A percentile compares a stretch with the other conserved stretches of the same genome.
These are phyloP conservation scores for Ophiostoma montium DNA, from an alignment of 2,329 filamentous ascomycete species.

Conservation along the genomic window DNA sequence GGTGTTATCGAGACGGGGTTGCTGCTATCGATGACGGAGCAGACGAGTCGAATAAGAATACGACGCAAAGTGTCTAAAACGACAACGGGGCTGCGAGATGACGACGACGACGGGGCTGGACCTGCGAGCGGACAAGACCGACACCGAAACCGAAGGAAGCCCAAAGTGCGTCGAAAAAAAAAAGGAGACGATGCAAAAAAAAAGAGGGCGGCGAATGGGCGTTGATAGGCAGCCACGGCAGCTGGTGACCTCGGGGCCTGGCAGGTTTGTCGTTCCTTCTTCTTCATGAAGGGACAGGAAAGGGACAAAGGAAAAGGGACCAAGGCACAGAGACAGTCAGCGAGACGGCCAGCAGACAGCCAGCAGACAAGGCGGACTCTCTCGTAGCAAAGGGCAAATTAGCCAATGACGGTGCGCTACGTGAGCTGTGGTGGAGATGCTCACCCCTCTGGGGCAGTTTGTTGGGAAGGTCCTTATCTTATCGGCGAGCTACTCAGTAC, in stretches of 20 bases:
- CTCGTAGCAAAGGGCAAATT: too few species aligned
- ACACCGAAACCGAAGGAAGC: background rate
- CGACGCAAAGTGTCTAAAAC: too few species aligned
- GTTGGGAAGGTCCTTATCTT: conserved; percentile 8
- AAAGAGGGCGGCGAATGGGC: background rate
- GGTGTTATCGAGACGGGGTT: too few species aligned
- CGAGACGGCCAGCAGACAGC: background rate
- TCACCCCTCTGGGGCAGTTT: background rate
- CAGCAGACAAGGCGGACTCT: too few species aligned
- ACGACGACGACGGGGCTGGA: background rate
- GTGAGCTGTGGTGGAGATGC: conserved; percentile 1
- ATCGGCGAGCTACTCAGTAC: too few species aligned
- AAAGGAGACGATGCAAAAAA: background rate
- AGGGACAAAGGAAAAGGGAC: background rate
- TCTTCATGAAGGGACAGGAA: background rate
- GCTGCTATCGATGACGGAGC: too few species aligned
- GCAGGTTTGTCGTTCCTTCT: too few species aligned
- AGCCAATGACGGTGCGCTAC: background rate
- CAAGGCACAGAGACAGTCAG: background rate
- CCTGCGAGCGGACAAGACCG: background rate
- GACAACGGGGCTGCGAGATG: too few species aligned
- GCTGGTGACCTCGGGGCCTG: too few species aligned
- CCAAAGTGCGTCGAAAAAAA: background rate
- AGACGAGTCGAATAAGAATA: too few species aligned
- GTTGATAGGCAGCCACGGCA: too few species aligned